phyloP scores from a whole-genome alignment of 257 asterid species.

The Voacanga thouarsii region DNA sequence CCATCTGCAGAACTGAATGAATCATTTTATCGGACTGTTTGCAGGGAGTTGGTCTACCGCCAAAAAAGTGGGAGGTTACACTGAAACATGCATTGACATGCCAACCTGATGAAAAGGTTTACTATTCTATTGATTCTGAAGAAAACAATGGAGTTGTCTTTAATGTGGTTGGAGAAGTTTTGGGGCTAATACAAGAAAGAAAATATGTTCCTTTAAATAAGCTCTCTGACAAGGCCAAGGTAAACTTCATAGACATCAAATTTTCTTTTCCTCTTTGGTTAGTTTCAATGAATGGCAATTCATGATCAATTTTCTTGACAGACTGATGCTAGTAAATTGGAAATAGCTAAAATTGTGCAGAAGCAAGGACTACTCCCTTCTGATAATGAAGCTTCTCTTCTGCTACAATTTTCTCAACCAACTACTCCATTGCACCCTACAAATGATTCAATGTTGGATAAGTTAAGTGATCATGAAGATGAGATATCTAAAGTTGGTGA shows the following conservation, averaged over 20 bases:
- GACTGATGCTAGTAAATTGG: neutral
- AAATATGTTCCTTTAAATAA: neutral
- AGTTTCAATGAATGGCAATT: neutral
- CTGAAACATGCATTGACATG: conserved; percentile 45
- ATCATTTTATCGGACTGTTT: neutral
- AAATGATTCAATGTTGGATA: neutral
- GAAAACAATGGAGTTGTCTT: conserved; percentile 14
- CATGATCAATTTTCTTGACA: neutral
- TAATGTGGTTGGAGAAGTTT: conserved; percentile 3
- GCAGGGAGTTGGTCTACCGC: conserved; percentile 30
- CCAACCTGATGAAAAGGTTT: conserved; percentile 16
- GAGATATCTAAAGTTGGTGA: neutral
- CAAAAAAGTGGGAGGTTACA: conserved; percentile 25
- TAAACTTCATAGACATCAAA: neutral
- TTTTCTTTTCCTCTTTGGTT: neutral
- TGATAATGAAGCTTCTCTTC: neutral
- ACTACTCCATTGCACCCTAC: neutral
- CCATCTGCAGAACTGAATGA: neutral
- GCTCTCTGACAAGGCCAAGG: conserved; percentile 9
- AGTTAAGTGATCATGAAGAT: neutral
- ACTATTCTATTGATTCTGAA: neutral
- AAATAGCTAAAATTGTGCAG: neutral
- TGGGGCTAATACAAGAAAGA: neutral
- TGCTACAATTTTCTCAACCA: neutral
- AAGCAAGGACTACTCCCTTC: neutral